Base-by-base conservation (phyloP, 192 early-diverging fungal genomes). In the Podila epicladia region DNA sequence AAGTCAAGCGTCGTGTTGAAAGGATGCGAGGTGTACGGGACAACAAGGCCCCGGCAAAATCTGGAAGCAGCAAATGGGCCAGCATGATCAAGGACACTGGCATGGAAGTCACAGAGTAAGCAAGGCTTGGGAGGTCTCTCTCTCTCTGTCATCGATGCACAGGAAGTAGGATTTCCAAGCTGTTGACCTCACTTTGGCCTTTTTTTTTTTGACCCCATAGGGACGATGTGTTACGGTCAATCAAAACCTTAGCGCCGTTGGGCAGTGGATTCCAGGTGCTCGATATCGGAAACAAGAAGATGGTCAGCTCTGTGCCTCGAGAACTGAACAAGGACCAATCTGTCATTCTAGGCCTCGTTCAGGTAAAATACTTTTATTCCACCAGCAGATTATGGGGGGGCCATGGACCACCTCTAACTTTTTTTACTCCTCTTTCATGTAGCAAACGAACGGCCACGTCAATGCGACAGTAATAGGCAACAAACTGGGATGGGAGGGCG, bases 261-360 rank as follows among this genome's bases (percentile, higher is more conserved):
- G 94, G 93, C 55, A 92, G 89, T 82, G 96, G 96, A n/a, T 98
- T 95, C 87, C 88, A 89, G 57, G 89, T 99, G 15, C 67, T 98
- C 12, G 84, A 77, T 32, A 90, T 98, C 78, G 97, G 97, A 22
- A 75, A 85, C 9, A 85, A 89, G 50, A 93, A 89, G 59, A 91
- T 99, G 91, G 92, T 99, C 8, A 92, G 93, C 71, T 96, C 94
- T 31, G 92, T 97, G 1, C 96, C 96, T 17, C 83, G 94, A 9
- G 97, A 99, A 73, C 76, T 98, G 73, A 96, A 97, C 69, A 84
- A 82, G 6, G 97, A 99, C 82, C 92, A 92, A 37, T 84, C 93
- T 0, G 85, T 85, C 0, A 82, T 96, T 22, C 74, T 98, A 22
- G 72, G 83, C 0, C 64, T 95, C 37, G 95, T 95, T 0, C 93